Base-by-base conservation (phyloP, 495 filamentous ascomycete species). In the Thozetella sp. region DNA sequence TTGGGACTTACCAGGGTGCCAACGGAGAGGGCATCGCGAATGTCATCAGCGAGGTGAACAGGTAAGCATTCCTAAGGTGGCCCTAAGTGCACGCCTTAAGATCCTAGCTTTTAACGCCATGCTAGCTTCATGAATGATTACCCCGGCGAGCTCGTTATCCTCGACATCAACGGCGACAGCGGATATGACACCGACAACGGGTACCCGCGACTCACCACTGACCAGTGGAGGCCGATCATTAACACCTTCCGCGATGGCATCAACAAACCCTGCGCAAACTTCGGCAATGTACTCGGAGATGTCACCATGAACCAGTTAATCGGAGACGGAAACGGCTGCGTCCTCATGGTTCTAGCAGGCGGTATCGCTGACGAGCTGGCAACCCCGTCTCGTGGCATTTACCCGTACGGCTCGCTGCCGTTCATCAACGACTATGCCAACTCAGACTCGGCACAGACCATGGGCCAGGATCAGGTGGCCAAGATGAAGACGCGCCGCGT, bases 131-230 rank as follows among this genome's bases (percentile, higher is more conserved):
- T 24, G 10, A 23, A 9, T 19, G 55, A 63, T 1, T 19, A 25
- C 24, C 64, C 62, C 22, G 65, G 62, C 23, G 58, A 67, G 51
- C 24, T 56, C n/a, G 60, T 63, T 52, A 59, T 63, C 34, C 20
- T 27, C n/a, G 34, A 46, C 27, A 24, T 54, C 10, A 54, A 54
- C 25, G 25, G 24, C 20, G 53, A 30, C n/a, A 37, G 46, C 13
- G 43, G 25, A 23, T 66, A 34, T 54, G 40, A 58, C 25, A 30
- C 30, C 10, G 51, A 53, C 22, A 60, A 59, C 24, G 57, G 40
- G 2, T 43, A 48, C n/a, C 22, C 34, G 6, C 61, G 54, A 40
- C 23, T 56, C 10, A 48, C 43, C 3, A 48, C 43, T 11, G 43
- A 9, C 9, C 43, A 48, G n/a, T 48, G 43, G 43, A 4, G n/a